Conservation (phyloP, 2,329 filamentous ascomycete species). For the Diaporthe australafricana region DNA sequence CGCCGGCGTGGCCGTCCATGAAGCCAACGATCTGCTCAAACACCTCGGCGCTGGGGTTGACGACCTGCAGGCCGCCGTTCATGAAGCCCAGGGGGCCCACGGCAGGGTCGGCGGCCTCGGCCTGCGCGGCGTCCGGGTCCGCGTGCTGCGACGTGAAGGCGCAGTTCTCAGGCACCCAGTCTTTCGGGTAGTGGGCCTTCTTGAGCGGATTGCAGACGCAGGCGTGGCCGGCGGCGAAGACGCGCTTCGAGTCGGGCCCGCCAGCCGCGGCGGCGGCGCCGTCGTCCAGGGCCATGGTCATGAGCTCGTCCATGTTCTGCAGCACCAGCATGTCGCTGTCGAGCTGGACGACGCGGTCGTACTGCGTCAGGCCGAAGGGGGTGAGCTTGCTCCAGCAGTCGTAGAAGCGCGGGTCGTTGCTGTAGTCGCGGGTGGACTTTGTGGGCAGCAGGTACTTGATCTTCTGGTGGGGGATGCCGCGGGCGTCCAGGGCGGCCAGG, state of each 20-base stretch:
- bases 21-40: constrained; percentile 63
- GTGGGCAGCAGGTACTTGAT: constrained; percentile 80
- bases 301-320: constrained; percentile 91
- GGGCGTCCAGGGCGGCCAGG: constrained; percentile 74
- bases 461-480: constrained; percentile 76
- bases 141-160: constrained; percentile 67
- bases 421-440: constrained; percentile 72
- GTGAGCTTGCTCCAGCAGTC: constrained; percentile 92
- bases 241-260: constrained; percentile 62
- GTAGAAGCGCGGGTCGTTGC: constrained; percentile 84
- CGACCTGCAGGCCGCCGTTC: constrained; percentile 69
- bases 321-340: constrained; percentile 90
- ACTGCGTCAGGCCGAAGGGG: constrained; percentile 81
- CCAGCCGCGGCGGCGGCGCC: constrained; percentile 37
- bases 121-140: constrained; percentile 60
- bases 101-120: constrained; percentile 55
- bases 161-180: constrained; percentile 73
- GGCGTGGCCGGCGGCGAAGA: constrained; percentile 87
- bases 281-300: constrained; percentile 75
- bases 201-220: constrained; percentile 87
- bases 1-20: constrained; percentile 59
- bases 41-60: constrained; percentile 61
- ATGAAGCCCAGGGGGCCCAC: constrained; percentile 62
- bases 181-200: constrained; percentile 80
- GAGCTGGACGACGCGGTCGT: constrained; percentile 83